A percentile compares a stretch with the other conserved stretches of the same genome.
These are phyloP conservation scores for Paramecium bursaria DNA, from an alignment of 73 alveolate genomes.

Conservation along the genomic window DNA sequence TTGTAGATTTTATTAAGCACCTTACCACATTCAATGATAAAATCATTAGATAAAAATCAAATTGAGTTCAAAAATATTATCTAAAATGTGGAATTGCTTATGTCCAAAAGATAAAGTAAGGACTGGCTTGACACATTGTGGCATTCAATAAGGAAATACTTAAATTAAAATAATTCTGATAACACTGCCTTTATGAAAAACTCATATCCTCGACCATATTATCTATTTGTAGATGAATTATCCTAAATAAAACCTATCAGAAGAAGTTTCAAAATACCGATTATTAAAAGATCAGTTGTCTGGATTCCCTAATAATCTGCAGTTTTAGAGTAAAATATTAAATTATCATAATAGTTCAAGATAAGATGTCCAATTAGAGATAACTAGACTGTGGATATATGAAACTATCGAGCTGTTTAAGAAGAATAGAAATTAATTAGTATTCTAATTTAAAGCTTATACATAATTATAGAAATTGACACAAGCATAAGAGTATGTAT, in stretches of 20 bases:
- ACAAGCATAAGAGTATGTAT: constrained; percentile 23
- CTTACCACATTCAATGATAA: constrained; percentile 49
- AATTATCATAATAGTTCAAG: background rate
- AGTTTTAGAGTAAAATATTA: constrained; percentile 17
- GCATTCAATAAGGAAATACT: constrained; percentile 27
- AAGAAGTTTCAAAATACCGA: constrained; percentile 46
- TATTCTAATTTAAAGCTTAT: constrained; percentile 20
- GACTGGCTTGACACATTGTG: constrained; percentile 20
- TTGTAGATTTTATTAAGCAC: constrained; percentile 29
- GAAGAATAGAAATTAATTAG: constrained; percentile 5
- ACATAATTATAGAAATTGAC: background rate
- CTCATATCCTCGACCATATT: constrained; percentile 59
- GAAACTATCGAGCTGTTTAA: constrained; percentile 45
- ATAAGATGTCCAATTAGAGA: constrained; percentile 19
- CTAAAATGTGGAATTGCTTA: constrained; percentile 39
- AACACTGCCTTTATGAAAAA: constrained; percentile 21
- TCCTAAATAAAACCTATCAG: background rate
- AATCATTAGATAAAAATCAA: constrained; percentile 40
- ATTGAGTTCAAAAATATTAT: constrained; percentile 51
- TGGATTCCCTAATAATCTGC: constrained; percentile 39
- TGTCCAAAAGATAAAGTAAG: constrained; percentile 16
- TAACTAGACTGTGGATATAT: constrained; percentile 46
- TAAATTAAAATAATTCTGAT: constrained; percentile 12
- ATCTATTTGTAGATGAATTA: constrained; percentile 37
- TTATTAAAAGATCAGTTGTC: background rate